Evolutionary conservation across 305 asterid genomes (phyloP).

Genomic region (Fraxinus ornus): DNA sequence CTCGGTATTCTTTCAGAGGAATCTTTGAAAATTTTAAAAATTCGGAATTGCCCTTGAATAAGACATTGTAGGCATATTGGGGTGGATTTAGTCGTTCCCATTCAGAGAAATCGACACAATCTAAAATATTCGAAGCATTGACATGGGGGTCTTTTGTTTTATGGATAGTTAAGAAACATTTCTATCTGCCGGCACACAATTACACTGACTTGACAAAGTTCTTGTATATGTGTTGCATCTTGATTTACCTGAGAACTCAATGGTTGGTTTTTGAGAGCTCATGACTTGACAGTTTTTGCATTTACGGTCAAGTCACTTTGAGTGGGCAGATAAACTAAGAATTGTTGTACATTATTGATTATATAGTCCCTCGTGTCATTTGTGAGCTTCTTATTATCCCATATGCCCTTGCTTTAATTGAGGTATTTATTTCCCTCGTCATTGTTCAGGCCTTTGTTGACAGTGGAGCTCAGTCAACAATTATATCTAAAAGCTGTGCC

Average conservation of each 20-base stretch:
- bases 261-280: background rate
- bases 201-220: background rate
- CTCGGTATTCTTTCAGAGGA: background rate
- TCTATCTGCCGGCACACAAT: background rate
- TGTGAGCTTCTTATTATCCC: background rate
- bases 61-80: background rate
- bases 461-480: slow-evolving; percentile 98
- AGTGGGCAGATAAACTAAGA: background rate
- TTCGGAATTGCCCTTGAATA: background rate
- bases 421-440: slow-evolving; percentile 3
- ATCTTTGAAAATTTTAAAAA: background rate
- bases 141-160: slow-evolving; percentile 8
- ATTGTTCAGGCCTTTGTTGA: slow-evolving; percentile 85
- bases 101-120: background rate
- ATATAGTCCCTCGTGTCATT: background rate
- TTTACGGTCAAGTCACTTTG: slow-evolving; percentile 8
- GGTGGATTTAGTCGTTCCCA: background rate
- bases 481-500: slow-evolving; percentile 93
- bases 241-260: background rate
- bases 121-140: background rate
- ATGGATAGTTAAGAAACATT: slow-evolving; percentile 4
- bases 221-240: slow-evolving; percentile 11
- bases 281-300: background rate
- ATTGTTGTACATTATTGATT: background rate
- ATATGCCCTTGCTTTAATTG: background rate